Base-by-base conservation (phyloP, 2,329 filamentous ascomycete species). In the Xylaria sp. region DNA sequence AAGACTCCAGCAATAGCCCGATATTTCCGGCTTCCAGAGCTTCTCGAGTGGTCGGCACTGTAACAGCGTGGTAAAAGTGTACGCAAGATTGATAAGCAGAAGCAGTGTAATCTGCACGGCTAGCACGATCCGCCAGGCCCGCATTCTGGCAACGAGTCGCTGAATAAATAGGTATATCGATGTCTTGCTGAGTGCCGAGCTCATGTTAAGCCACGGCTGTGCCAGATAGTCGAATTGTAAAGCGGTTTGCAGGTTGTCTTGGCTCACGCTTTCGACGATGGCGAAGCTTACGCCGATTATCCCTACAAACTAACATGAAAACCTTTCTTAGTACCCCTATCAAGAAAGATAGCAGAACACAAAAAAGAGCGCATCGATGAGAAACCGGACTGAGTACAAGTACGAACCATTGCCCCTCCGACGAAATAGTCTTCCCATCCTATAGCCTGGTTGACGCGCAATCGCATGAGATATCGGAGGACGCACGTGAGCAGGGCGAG, bases 41-140 rank as follows among this genome's bases (percentile, higher is more conserved):
- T 78, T 80, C 65, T 79, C 77, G 46, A 82, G 71, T 48, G 81
- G 81, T 3, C 76, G 76, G 66, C 81, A 83, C 66, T 81, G 79
- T 25, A 82, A 71, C 64, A 81, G 77, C 7, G 77, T 75, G 23
- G 79, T 76, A 46, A 82, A 64, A 13, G 75, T 73, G 63, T 78
- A 81, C 25, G 74, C 75, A 23, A 80, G 65, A 63, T 79, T 80
- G 32, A 80, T 74, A 6, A 76, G 56, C 18, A 78, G 77, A 67
- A 82, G 77, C 4, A 80, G 51, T 28, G 79, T 60, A 13, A 81
- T 75, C 61, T 79, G 69, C 7, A 75, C 68, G 18, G 74, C 74
- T 23, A 82, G 71, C 32, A 80, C 69, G 10, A 77, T 68, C 57
- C 76, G 73, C 80, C 80, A 81, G 13, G 72, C 70, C 50, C 72